Percentiles rank a stretch among this genome's conserved stretches.
Conservation (phyloP, 495 filamentous ascomycete genomes). For the Annulohypoxylon stygium region DNA sequence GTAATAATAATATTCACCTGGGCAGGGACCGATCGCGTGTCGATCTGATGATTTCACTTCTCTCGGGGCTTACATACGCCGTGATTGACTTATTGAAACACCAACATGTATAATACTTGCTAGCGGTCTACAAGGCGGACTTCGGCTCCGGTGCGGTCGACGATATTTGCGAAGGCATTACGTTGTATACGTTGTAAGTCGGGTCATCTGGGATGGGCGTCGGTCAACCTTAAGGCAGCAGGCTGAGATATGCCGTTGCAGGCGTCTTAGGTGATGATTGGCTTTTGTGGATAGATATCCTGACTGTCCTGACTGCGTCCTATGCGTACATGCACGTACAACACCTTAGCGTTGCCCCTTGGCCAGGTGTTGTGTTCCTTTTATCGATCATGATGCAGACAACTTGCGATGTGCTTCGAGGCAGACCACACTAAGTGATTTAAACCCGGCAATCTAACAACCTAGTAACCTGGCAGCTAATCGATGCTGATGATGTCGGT, state of each 20-base stretch:
- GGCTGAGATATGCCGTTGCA: conserved; percentile 28
- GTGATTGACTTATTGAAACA: background rate
- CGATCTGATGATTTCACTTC: conserved; percentile 38
- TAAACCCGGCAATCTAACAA: conserved; percentile 3
- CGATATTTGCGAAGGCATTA: conserved; percentile 26
- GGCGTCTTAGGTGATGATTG: conserved; percentile 29
- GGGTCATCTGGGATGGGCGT: conserved; percentile 12
- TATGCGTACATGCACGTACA: conserved; percentile 28
- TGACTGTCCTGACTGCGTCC: conserved; percentile 18
- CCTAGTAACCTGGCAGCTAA: no score
- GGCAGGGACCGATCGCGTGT: conserved; percentile 34
- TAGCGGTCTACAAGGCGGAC: conserved; percentile 31
- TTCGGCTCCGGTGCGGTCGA: conserved; percentile 27
- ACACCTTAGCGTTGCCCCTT: conserved; percentile 24
- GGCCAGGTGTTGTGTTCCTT: background rate
- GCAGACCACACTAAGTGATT: conserved; percentile 17
- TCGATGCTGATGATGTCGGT: background rate
- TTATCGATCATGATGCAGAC: conserved; percentile 42
- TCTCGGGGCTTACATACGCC: conserved; percentile 8
- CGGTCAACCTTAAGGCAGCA: conserved; percentile 27
- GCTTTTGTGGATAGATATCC: conserved; percentile 20
- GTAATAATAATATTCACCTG: background rate
- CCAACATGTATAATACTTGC: conserved; percentile 2
- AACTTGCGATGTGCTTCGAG: conserved; percentile 21
- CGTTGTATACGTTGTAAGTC: conserved; percentile 14